phyloP scores from a whole-genome alignment of 2,329 filamentous ascomycete genomes.

The Magnaporthales sp. region DNA sequence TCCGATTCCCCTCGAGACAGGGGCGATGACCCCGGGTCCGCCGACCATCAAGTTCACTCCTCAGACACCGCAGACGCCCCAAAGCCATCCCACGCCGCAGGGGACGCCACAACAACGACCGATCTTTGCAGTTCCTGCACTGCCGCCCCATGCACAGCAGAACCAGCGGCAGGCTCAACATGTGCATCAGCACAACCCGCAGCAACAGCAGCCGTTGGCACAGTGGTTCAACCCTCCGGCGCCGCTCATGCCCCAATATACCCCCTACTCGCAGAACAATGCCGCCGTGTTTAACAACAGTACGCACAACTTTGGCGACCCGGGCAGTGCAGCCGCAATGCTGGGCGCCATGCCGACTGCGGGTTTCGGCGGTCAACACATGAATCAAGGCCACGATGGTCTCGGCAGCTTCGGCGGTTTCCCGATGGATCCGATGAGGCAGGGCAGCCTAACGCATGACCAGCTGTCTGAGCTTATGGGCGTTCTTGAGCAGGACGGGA shows the following conservation, averaged over 20 bases:
- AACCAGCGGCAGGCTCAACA: slow-evolving; percentile 18
- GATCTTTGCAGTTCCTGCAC: slow-evolving; percentile 29
- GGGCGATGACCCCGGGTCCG: not conserved
- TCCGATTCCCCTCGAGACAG: not conserved
- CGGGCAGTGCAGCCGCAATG: slow-evolving; percentile 2
- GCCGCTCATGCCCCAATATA: slow-evolving; percentile 44
- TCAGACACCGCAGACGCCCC: slow-evolving; percentile 9
- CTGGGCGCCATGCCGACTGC: slow-evolving; percentile 5
- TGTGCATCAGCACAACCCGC: slow-evolving; percentile 10
- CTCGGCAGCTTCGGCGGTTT: slow-evolving; percentile 14
- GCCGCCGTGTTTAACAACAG: slow-evolving; percentile 22
- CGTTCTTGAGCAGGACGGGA: slow-evolving; percentile 61
- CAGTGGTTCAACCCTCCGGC: slow-evolving; percentile 45
- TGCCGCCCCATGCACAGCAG: slow-evolving; percentile 21
- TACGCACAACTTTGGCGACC: slow-evolving; percentile 14
- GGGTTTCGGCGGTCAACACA: slow-evolving; percentile 13
- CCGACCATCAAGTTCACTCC: slow-evolving; percentile 9
- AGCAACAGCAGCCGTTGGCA: slow-evolving; percentile 27
- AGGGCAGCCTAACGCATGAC: slow-evolving; percentile 66
- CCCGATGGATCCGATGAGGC: slow-evolving; percentile 34
- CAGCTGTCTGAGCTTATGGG: slow-evolving; percentile 80
- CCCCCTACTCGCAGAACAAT: slow-evolving; percentile 33
- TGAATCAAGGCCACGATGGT: slow-evolving; percentile 3
- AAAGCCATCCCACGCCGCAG: slow-evolving; percentile 11
- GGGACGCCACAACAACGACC: slow-evolving; percentile 14